These are phyloP conservation scores for Mycena floridula DNA, from an alignment of 768 basidiomycete genomes.

Conservation along the genomic window DNA sequence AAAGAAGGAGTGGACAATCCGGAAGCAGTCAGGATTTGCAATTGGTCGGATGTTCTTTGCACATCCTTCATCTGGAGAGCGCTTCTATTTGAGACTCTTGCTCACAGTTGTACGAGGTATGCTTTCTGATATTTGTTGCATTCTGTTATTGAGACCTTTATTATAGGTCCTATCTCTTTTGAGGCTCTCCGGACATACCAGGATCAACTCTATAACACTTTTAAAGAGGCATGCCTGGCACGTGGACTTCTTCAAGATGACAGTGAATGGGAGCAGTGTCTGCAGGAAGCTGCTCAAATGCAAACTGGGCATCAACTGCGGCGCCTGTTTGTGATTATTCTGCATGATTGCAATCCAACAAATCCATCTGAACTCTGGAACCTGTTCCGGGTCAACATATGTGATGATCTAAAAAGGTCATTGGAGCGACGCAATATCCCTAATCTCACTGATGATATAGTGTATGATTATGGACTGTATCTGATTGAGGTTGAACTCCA, in stretches of 20 bases:
- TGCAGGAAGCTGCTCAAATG: slow-evolving; percentile 31
- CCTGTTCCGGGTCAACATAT: slow-evolving; percentile 26
- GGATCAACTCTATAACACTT: slow-evolving; percentile 20
- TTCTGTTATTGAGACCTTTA: slow-evolving; percentile 1
- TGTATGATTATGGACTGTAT: slow-evolving; percentile 35
- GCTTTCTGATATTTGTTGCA: not conserved
- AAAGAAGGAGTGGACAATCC: slow-evolving; percentile 20
- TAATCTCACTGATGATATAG: slow-evolving; percentile 20
- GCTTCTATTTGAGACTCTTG: slow-evolving; percentile 25
- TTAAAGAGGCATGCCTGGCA: slow-evolving; percentile 7
- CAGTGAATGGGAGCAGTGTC: slow-evolving; percentile 11
- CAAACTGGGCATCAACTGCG: slow-evolving; percentile 29
- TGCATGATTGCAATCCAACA: slow-evolving; percentile 25
- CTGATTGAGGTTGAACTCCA: slow-evolving; percentile 22
- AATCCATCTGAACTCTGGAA: slow-evolving; percentile 33
- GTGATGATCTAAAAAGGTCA: slow-evolving; percentile 30
- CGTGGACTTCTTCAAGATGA: slow-evolving; percentile 6
- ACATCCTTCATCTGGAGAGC: slow-evolving; percentile 8
- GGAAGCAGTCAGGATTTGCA: slow-evolving; percentile 23
- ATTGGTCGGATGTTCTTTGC: slow-evolving; percentile 36
- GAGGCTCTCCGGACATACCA: slow-evolving; percentile 6
- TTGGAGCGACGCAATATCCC: slow-evolving; percentile 10
- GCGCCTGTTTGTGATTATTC: slow-evolving; percentile 33
- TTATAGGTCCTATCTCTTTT: slow-evolving; percentile 19
- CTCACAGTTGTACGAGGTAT: slow-evolving; percentile 20